Evolutionary conservation across 495 filamentous ascomycete species (phyloP).

Genomic region (Hyphodiscus hymeniophilus): DNA sequence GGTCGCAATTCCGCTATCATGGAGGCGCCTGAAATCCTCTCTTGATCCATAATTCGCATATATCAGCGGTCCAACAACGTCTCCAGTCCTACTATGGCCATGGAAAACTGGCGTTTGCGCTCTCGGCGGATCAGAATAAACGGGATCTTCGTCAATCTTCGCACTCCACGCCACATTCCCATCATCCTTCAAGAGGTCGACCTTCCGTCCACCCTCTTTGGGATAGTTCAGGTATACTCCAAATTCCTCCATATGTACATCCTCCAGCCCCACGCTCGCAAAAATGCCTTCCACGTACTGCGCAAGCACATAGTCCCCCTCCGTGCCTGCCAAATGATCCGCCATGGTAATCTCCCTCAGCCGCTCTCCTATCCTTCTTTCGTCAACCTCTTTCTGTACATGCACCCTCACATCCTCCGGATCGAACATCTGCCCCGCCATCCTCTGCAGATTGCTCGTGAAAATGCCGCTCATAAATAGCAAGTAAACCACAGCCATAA

Average conservation of each 20-base stretch:
- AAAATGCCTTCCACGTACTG: conserved; percentile 75
- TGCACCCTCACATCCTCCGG: conserved; percentile 61
- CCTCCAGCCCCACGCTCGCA: conserved; percentile 58
- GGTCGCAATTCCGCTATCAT: conserved; percentile 61
- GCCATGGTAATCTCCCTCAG: conserved; percentile 65
- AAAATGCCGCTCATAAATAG: conserved; percentile 80
- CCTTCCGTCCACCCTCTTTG: conserved; percentile 60
- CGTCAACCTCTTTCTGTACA: conserved; percentile 60
- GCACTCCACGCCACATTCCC: conserved; percentile 71
- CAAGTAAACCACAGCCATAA: conserved; percentile 69
- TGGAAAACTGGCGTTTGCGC: conserved; percentile 72
- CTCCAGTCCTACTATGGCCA: conserved; percentile 79
- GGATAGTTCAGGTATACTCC: conserved; percentile 92
- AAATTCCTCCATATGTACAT: conserved; percentile 64
- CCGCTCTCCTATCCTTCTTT: conserved; percentile 57
- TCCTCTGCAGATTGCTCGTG: conserved; percentile 43
- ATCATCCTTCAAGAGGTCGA: conserved; percentile 63
- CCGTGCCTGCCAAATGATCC: conserved; percentile 83
- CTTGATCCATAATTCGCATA: conserved; percentile 89
- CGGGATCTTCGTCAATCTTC: conserved; percentile 67
- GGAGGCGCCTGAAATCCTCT: conserved; percentile 68
- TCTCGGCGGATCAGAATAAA: conserved; percentile 41
- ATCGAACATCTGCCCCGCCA: conserved; percentile 45
- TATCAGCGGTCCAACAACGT: conserved; percentile 84
- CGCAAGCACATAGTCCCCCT: conserved; percentile 77